These are phyloP conservation scores for Penicillium vulpinum DNA, from an alignment of 2,329 filamentous ascomycete genomes.

Conservation along the genomic window DNA sequence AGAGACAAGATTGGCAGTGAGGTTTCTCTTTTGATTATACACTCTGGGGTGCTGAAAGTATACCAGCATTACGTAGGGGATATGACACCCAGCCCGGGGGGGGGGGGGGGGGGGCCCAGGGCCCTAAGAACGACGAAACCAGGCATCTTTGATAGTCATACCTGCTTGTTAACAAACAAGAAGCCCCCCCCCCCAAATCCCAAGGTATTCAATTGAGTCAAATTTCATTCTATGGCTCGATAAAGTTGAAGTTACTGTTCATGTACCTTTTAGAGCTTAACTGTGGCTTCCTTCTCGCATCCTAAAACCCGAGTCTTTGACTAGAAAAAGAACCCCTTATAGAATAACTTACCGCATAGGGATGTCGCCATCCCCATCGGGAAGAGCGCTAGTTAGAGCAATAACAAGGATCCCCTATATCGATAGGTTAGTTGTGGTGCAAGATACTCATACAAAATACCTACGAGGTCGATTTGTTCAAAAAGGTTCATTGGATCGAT, in stretches of 20 bases:
- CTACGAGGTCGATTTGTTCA: not conserved
- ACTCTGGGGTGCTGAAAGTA: too few species aligned
- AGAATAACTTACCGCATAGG: not conserved
- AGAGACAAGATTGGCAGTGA: too few species aligned
- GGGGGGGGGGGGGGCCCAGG: too few species aligned
- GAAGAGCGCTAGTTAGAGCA: not conserved
- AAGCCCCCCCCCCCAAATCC: not conserved
- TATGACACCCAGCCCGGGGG: not conserved
- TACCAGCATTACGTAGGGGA: not conserved
- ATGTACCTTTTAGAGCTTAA: not conserved
- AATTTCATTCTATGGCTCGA: not conserved
- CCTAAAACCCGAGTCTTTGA: not conserved
- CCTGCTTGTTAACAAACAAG: not conserved
- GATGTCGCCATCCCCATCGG: constrained; percentile 1
- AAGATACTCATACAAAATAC: not conserved
- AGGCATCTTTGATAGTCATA: not conserved
- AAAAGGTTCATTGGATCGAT: not conserved
- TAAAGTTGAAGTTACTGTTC: not conserved
- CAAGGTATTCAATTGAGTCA: not conserved
- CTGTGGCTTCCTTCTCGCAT: not conserved
- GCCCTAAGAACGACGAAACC: not conserved
- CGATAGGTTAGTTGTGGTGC: not conserved
- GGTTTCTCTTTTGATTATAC: not conserved
- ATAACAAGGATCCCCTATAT: not conserved
- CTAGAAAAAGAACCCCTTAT: not conserved